Evolutionary conservation across 495 filamentous ascomycete genomes (phyloP), one percentile per base, ranked within the genome.

Genomic region (Parmelia sp.): DNA sequence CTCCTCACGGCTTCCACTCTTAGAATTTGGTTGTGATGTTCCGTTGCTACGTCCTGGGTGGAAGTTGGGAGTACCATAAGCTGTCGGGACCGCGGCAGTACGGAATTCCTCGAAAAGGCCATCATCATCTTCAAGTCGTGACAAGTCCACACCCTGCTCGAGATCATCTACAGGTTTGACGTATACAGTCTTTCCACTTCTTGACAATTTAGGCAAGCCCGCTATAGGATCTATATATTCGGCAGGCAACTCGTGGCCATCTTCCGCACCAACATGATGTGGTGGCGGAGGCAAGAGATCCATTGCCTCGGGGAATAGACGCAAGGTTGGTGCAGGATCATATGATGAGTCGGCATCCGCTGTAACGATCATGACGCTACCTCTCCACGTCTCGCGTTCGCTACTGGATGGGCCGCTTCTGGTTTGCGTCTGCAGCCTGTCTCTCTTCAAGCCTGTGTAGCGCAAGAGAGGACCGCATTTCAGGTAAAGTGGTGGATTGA

Each of bases 341-440:
- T 96, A 96, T 3, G 86, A 86, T 7, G 92, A 96, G 31, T 87
- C 79, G 12, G 83, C 81, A 70, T 97, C 93, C 42, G 82, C 80
- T 0, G 94, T 97, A 39, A 97, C 91, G 63, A 97, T 94, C 90
- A 98, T 89, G 35, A 97, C 80, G 64, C 85, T 92, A 33, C 94
- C 94, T 74, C 91, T 84, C 94, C 94, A 98, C 31, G 91, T 87
- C 64, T 96, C 91, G 64, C 86, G 83, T 61, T 84, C 81, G 44
- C 76, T 65, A 45, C 69, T 75, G 42, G 75, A 61, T 69, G 71
- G 45, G 42, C 55, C 65, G n/a, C 39, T 74, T 70, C 33, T 74
- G 68, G 42, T 75, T 70, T 64, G 77, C 27, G n/a, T 65, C 15
- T 68, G 73, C 37, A 75, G 71, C 3, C 66, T 73, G 23, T 74